Evolutionary conservation across 2,329 filamentous ascomycete species (phyloP).

Genomic region (Aotearoamyces nothofagi): DNA sequence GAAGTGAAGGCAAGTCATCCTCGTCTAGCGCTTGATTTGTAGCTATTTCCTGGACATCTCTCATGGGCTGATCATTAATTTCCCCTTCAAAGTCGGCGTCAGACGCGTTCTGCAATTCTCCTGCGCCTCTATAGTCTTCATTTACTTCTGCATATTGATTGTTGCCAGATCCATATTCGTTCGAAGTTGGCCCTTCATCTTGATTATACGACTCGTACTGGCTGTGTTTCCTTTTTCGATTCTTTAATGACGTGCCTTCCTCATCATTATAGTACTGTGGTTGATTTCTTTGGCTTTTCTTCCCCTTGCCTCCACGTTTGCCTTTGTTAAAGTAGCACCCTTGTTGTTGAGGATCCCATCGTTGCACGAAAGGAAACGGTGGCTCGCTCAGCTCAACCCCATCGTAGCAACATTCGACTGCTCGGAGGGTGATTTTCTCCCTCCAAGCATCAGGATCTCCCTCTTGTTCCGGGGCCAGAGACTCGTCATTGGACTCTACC

Average conservation of each 20-base stretch:
- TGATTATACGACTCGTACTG: too few relatives aligned
- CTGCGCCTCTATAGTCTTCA: too few relatives aligned
- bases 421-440: slow-evolving; percentile 56
- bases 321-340: slow-evolving; percentile 24
- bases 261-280: slow-evolving; percentile 26
- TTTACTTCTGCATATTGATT: too few relatives aligned
- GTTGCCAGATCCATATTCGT: too few relatives aligned
- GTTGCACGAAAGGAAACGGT: slow-evolving; percentile 78
- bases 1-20: slow-evolving; percentile 49
- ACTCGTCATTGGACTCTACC: slow-evolving; percentile 5
- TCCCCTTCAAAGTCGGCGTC: slow-evolving; percentile 23
- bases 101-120: slow-evolving; percentile 24
- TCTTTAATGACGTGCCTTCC: slow-evolving; percentile 27
- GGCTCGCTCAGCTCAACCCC: slow-evolving; percentile 55
- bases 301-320: slow-evolving; percentile 30
- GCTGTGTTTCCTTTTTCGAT: slow-evolving; percentile 30
- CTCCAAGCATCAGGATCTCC: slow-evolving; percentile 52
- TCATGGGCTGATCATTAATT: slow-evolving; percentile 13
- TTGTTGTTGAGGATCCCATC: slow-evolving; percentile 71
- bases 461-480: slow-evolving; percentile 13
- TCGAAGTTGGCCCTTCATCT: too few relatives aligned
- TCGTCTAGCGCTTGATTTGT: slow-evolving; percentile 33
- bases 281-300: slow-evolving; percentile 27
- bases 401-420: slow-evolving; percentile 72
- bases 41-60: slow-evolving; percentile 12